Percentiles rank a stretch among this genome's conserved stretches.
Conservation (phyloP, 2,329 filamentous ascomycete species). For the Parastagonospora avenae region DNA sequence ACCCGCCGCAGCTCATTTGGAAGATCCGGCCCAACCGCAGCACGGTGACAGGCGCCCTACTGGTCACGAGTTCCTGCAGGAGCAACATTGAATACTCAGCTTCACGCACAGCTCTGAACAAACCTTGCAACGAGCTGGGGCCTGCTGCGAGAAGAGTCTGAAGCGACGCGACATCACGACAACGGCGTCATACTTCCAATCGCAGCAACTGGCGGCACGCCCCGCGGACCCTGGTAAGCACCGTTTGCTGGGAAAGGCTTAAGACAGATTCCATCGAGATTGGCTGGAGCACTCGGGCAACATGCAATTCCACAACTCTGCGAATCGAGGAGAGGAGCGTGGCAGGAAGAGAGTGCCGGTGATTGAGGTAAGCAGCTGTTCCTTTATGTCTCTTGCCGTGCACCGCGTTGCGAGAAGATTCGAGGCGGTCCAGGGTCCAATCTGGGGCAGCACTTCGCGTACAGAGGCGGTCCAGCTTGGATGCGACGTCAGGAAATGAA, state of each 20-base stretch:
- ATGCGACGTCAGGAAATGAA: slow-evolving; percentile 13
- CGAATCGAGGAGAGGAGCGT: slow-evolving; percentile 16
- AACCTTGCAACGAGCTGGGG: slow-evolving; percentile 28
- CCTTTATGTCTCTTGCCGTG: background rate
- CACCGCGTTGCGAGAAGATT: background rate
- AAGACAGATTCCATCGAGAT: slow-evolving; percentile 8
- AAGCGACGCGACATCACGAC: slow-evolving; percentile 23
- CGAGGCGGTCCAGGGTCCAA: slow-evolving; percentile 2
- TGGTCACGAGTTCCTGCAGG: slow-evolving; percentile 2
- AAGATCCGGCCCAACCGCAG: background rate
- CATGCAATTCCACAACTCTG: slow-evolving; percentile 26
- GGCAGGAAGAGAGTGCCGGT: slow-evolving; percentile 35
- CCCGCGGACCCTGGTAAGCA: slow-evolving; percentile 22
- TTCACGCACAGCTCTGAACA: background rate
- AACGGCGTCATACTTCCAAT: slow-evolving; percentile 35
- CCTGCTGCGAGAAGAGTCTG: slow-evolving; percentile 27
- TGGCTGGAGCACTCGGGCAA: background rate
- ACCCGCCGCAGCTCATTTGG: background rate
- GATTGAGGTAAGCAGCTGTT: slow-evolving; percentile 38
- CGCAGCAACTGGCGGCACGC: slow-evolving; percentile 12
- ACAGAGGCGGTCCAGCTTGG: slow-evolving; percentile 16
- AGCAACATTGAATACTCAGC: slow-evolving; percentile 1
- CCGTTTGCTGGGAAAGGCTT: slow-evolving; percentile 3
- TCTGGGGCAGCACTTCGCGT: slow-evolving; percentile 13
- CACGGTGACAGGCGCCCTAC: background rate